Base-by-base conservation (phyloP, 1,284 basidiomycete genomes). In the Porodaedalea pini region DNA sequence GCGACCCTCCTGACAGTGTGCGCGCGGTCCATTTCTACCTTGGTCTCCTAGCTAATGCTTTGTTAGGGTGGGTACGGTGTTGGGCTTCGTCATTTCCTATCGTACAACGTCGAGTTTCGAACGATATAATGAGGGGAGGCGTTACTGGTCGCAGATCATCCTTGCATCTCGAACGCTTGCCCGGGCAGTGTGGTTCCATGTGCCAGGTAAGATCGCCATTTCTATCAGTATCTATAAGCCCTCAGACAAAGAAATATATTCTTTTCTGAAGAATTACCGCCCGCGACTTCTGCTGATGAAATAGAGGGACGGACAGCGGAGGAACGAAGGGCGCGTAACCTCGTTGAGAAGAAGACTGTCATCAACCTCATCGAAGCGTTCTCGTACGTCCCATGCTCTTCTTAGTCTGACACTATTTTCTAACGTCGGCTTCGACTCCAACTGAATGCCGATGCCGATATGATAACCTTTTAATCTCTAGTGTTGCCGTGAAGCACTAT, bases 31-130 rank as follows among this genome's bases (percentile, higher is more conserved):
- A 40, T 34, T 31, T 11, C 25, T 34, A 47, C 15, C 53, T 25
- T 48, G 19, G n/a, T 15, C 36, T 31, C 13, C 48, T n/a, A 41
- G n/a, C 15, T 17, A 7, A 15, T 7, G 3, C 13, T 34, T 50
- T 39, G 29, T 19, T 49, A 61, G 55, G 31, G 52, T 83, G 43
- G 83, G 84, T 75, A 85, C 82, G 5, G 81, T 86, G 0, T 72
- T 85, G 8, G 83, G 82, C 76, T 85, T 86, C 62, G 78, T 85
- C 37, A 78, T 86, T 54, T 82, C 82, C 0, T 83, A 81, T 67
- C 73, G 87, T 37, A 90, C 88, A 0, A 88, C 86, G 2, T 86
- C 86, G 2, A 86, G 86, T 19, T 90, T 88, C 65, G 86, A 88
- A 65, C 73, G 85, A 19, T 86, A 90, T 70, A 85, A 83, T 62